These are phyloP conservation scores for Xylaria intraflava DNA, from an alignment of 495 filamentous ascomycete species.

Conservation along the genomic window DNA sequence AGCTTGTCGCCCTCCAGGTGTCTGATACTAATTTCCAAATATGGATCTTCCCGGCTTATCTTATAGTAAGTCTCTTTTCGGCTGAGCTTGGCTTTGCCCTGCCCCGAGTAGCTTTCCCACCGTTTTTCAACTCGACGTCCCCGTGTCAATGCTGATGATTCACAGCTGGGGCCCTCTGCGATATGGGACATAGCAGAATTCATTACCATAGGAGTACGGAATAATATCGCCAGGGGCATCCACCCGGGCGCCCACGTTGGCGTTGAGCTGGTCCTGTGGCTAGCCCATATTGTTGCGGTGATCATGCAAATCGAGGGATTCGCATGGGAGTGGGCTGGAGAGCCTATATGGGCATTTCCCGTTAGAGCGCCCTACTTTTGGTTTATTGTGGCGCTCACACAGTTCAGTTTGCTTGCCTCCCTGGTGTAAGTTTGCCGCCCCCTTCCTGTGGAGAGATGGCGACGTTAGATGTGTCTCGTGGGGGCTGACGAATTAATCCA, in stretches of 20 bases:
- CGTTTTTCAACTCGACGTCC: no score
- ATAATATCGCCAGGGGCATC: neutral
- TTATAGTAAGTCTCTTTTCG: neutral
- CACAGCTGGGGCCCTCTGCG: neutral
- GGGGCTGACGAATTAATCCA: neutral
- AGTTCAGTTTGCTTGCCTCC: slow-evolving; percentile 5
- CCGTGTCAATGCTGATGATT: neutral
- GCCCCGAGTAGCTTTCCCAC: no score
- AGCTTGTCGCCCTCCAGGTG: neutral
- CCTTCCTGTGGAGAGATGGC: neutral
- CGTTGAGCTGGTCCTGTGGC: slow-evolving; percentile 6
- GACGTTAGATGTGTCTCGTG: neutral
- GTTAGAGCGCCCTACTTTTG: neutral
- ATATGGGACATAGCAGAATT: slow-evolving; percentile 9
- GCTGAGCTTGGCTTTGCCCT: no score
- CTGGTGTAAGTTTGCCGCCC: slow-evolving; percentile 6
- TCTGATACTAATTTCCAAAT: neutral
- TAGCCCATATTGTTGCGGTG: neutral
- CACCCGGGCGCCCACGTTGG: slow-evolving; percentile 7
- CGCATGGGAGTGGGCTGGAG: neutral
- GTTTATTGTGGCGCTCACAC: neutral
- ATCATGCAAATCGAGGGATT: neutral
- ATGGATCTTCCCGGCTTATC: neutral
- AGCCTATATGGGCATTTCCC: neutral
- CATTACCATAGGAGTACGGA: neutral